Conservation (phyloP, 352 stramenopile genomes). For the Sclerospora graminicola region DNA sequence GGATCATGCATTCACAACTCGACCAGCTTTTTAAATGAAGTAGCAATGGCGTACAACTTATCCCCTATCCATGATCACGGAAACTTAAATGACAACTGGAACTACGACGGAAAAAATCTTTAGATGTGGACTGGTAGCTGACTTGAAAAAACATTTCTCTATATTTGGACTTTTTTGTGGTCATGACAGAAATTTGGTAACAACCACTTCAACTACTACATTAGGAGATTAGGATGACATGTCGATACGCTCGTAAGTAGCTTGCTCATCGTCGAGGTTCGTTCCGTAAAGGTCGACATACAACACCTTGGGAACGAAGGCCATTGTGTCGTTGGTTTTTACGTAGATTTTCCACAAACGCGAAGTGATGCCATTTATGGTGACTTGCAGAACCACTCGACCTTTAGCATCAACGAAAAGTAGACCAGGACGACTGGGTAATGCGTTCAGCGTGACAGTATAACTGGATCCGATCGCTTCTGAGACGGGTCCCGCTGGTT, state of each 20-base stretch:
- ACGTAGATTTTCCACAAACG: slow-evolving; percentile 70
- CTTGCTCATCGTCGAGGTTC: slow-evolving; percentile 29
- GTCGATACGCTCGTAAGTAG: slow-evolving; percentile 57
- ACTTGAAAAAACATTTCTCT: no score
- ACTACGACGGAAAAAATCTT: slow-evolving; percentile 59
- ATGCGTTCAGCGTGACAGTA: slow-evolving; percentile 53
- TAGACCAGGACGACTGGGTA: slow-evolving; percentile 36
- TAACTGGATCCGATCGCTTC: slow-evolving; percentile 34
- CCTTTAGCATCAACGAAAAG: slow-evolving; percentile 53
- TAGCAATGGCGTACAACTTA: slow-evolving; percentile 64
- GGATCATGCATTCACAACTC: slow-evolving; percentile 96
- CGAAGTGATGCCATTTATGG: slow-evolving; percentile 31
- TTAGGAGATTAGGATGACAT: slow-evolving; percentile 29
- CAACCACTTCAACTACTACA: no score
- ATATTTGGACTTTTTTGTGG: no score
- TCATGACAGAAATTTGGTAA: no score
- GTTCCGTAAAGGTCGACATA: slow-evolving; percentile 70
- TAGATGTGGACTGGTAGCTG: slow-evolving; percentile 14
- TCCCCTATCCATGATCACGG: slow-evolving; percentile 6
- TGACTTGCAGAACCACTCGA: slow-evolving; percentile 42
- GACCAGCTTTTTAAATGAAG: slow-evolving; percentile 93
- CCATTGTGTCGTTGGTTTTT: slow-evolving; percentile 38
- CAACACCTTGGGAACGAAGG: slow-evolving; percentile 66
- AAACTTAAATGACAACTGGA: slow-evolving; percentile 20
- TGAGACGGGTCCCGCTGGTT: slow-evolving; percentile 6